Base-by-base conservation (phyloP, 352 stramenopile species). In the Thalassiosira hispida region DNA sequence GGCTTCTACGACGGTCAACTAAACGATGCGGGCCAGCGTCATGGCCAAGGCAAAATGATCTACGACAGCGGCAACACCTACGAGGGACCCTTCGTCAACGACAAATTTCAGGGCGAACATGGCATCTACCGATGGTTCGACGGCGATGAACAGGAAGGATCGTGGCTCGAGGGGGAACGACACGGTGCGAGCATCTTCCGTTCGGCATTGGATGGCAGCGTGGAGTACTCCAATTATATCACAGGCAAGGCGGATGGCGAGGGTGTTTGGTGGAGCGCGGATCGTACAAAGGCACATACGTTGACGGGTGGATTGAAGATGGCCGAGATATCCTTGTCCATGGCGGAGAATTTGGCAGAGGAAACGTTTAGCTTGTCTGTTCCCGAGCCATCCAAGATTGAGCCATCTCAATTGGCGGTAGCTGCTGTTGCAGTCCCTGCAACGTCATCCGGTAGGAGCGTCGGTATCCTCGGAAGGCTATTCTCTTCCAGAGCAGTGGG, bases 51-150 rank as follows among this genome's bases (percentile, higher is more conserved):
- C 3, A 81, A 57, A 20, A 81, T 81, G 64, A 35, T 62, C 46
- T 81, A 81, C 53, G 73, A 81, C 47, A 66, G 18, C 33, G 73
- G 73, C 4, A 59, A 65, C 20, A 49, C 16, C 16, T 81, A 76
- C 65, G 51, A 61, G 25, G 73, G 73, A 18, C 9, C 16, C 0
- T 81, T 81, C 29, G 18, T 47, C n/a, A 40, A 70, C 49, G 25
- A 81, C 53, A 66, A 66, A 29, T 81, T 64, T 20, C 53, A 81
- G 3, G 64, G 73, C 0, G 7, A 31, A 0, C 18, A 22, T 5
- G 57, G 73, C 14, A 18, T 40, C 9, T 81, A 81, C 38, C 16
- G 1, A 2, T 81, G 73, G 73, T 16, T 16, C 27, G 73, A 76
- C 33, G 73, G 73, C 0, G 73, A 83, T 29, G 38, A 51, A 11